phyloP scores from a whole-genome alignment of 805 yeast genomes.

The Candida andamanensis region DNA sequence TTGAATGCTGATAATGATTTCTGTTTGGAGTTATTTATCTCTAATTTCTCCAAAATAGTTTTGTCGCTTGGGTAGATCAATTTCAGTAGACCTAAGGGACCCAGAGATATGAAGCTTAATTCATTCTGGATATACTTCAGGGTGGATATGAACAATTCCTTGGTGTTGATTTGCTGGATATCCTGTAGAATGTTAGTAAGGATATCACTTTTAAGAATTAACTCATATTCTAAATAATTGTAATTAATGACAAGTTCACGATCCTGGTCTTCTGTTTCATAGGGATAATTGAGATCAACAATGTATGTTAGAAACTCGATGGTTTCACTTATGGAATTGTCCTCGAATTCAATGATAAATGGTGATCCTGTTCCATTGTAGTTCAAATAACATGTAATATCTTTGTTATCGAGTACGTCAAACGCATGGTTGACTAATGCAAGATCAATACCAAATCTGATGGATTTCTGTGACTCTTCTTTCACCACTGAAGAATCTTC shows the following conservation, averaged over 20 bases:
- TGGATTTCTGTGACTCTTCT: conserved; percentile 5
- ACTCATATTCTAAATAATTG: conserved; percentile 26
- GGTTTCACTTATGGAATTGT: conserved; percentile 33
- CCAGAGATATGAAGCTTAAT: conserved; percentile 57
- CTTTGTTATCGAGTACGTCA: conserved; percentile 24
- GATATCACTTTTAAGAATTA: conserved; percentile 36
- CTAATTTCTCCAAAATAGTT: conserved; percentile 57
- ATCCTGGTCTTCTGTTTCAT: conserved; percentile 17
- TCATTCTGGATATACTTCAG: conserved; percentile 29
- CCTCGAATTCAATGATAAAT: conserved; percentile 38
- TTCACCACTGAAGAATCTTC: background rate
- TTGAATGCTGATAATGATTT: conserved; percentile 24
- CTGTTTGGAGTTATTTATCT: conserved; percentile 21
- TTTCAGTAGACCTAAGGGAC: conserved; percentile 70
- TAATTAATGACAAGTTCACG: conserved; percentile 22
- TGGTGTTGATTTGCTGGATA: conserved; percentile 30
- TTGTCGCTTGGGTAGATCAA: conserved; percentile 60
- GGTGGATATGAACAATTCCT: conserved; percentile 26
- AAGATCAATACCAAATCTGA: conserved; percentile 33
- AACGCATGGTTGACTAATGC: conserved; percentile 31
- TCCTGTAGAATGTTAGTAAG: conserved; percentile 32
- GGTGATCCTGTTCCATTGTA: conserved; percentile 38
- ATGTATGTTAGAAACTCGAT: conserved; percentile 38
- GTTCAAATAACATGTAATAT: conserved; percentile 29
- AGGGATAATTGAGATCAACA: conserved; percentile 22